phyloP scores from a whole-genome alignment of 2,329 filamentous ascomycete genomes.

The Fusarium paranaense region DNA sequence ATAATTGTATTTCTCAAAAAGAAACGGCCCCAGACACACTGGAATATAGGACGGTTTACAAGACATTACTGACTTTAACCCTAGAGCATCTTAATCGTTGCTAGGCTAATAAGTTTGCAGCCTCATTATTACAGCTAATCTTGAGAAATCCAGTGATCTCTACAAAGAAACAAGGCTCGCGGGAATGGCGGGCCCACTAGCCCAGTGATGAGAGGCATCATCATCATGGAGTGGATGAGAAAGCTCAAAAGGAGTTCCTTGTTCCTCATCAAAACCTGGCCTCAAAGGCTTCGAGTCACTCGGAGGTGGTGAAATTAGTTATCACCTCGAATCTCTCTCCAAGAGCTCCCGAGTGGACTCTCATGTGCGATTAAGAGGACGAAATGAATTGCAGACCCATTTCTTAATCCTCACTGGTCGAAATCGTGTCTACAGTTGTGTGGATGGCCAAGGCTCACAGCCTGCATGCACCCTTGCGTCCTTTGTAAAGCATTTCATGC shows the following conservation, averaged over 20 bases:
- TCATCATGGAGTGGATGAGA: background rate
- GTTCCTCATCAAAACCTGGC: background rate
- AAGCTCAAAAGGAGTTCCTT: background rate
- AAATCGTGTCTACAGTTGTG: background rate
- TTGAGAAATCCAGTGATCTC: background rate
- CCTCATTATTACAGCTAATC: background rate
- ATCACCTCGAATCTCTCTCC: background rate
- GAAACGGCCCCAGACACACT: background rate
- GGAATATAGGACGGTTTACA: background rate
- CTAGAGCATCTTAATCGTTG: background rate
- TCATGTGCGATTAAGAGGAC: background rate
- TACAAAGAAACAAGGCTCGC: background rate
- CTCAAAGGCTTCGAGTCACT: background rate
- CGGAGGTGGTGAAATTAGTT: background rate
- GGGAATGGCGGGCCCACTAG: no score
- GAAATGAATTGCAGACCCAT: background rate
- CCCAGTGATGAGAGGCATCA: no score
- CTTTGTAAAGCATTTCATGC: background rate
- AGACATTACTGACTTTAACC: background rate
- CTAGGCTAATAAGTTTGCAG: background rate
- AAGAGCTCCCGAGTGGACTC: background rate
- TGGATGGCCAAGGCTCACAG: background rate
- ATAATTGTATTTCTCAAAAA: background rate
- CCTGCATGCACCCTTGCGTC: background rate
- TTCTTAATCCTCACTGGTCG: background rate